Evolutionary conservation across 106 monocot genomes (phyloP).

Genomic region (Posidonia australis): DNA sequence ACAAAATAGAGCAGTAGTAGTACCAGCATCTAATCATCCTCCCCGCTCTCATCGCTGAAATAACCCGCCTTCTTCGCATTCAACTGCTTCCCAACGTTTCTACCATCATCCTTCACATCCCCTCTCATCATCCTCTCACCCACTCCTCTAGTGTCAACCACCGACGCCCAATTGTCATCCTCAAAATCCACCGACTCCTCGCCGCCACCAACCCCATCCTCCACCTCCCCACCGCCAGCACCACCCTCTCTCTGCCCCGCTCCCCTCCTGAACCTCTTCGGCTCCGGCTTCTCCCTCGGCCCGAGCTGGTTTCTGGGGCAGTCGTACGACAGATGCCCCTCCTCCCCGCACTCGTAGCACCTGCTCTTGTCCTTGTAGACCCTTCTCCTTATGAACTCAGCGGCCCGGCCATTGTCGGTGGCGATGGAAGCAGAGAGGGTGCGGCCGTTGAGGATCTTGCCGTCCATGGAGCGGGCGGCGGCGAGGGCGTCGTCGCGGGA

Average conservation of each 20-base stretch:
- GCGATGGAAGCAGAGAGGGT: conserved; percentile 75
- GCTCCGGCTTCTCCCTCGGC: conserved; percentile 58
- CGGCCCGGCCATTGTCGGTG: conserved; percentile 72
- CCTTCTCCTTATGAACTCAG: conserved; percentile 76
- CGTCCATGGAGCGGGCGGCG: conserved; percentile 45
- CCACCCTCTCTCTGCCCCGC: conserved; percentile 1
- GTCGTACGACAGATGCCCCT: conserved; percentile 86
- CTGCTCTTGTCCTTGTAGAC: conserved; percentile 86
- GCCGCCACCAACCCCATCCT: background rate
- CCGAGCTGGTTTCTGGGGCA: conserved; percentile 79
- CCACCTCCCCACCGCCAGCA: conserved; percentile 13
- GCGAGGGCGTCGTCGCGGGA: conserved; percentile 64
- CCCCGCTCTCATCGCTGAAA: conserved; percentile 95
- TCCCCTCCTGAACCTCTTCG: conserved; percentile 30
- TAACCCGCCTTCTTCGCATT: conserved; percentile 65
- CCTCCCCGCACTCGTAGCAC: conserved; percentile 96
- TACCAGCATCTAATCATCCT: conserved; percentile 38
- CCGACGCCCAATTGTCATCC: conserved; percentile 84
- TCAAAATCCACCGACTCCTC: conserved; percentile 28
- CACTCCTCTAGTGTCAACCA: conserved; percentile 63
- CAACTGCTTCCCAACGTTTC: background rate
- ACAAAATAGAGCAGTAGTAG: background rate
- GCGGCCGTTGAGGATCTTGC: conserved; percentile 80
- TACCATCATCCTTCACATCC: conserved; percentile 8
- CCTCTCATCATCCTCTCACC: conserved; percentile 44